Percentiles rank a stretch among this genome's conserved stretches.
phyloP scores from a whole-genome alignment of 331 rosid genomes.

The Saraca asoca region DNA sequence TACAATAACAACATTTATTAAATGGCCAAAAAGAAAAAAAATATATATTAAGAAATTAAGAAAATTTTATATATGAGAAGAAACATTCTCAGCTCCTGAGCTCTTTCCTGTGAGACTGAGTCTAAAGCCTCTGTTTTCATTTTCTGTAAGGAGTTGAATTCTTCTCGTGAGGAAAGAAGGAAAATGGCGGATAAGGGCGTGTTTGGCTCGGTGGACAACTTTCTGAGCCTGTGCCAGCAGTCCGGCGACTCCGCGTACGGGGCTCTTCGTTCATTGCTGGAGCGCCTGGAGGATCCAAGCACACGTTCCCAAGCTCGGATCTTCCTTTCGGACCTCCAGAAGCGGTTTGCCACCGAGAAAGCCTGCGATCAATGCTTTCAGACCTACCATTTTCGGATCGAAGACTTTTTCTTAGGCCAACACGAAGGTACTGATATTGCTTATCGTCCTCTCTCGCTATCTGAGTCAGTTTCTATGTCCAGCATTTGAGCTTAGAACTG shows the following conservation, averaged over 20 bases:
- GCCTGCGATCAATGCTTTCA: constrained; percentile 64
- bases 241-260: constrained; percentile 86
- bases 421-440: constrained; percentile 53
- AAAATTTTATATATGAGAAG: too few species aligned
- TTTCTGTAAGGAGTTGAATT: neutral
- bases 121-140: neutral
- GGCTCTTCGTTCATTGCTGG: constrained; percentile 66
- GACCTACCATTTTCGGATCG: constrained; percentile 79
- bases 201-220: constrained; percentile 56
- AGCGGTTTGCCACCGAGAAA: constrained; percentile 66
- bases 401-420: constrained; percentile 77
- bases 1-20: too few species aligned
- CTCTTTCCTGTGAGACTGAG: too few species aligned
- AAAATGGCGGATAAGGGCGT: neutral
- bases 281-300: constrained; percentile 70
- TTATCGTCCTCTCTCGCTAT: neutral
- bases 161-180: neutral
- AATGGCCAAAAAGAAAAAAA: too few species aligned
- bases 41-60: too few species aligned
- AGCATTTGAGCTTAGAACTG: neutral
- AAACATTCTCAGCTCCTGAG: too few species aligned
- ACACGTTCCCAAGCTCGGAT: constrained; percentile 77
- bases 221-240: constrained; percentile 61
- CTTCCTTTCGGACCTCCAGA: constrained; percentile 74
- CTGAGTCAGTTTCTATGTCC: neutral